Conservation (phyloP, 805 yeast species). For the Candida palmyrensis region DNA sequence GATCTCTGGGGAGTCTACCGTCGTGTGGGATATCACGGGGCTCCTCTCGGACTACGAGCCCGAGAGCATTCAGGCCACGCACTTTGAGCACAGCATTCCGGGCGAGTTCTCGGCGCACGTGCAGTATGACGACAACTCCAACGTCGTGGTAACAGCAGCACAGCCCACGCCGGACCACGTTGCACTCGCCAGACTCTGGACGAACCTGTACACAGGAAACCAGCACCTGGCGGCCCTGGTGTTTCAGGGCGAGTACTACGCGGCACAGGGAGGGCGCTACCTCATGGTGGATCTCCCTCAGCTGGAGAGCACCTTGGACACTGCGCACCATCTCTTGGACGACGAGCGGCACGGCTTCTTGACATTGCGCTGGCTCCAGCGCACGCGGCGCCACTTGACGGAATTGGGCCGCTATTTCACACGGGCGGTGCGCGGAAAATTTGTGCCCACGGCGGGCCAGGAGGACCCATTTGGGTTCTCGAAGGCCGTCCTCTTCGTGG, state of each 20-base stretch:
- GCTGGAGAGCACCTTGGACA: conserved; percentile 19
- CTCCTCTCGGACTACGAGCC: conserved; percentile 5
- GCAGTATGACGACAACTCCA: conserved; percentile 1
- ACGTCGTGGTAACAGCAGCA: not conserved
- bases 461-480: conserved; percentile 26
- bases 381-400: conserved; percentile 27
- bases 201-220: not conserved
- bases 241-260: not conserved
- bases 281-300: conserved; percentile 28
- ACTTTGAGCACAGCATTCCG: not conserved
- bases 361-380: conserved; percentile 20
- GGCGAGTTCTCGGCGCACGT: not conserved
- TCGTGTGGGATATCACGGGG: conserved; percentile 4
- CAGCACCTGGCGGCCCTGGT: not conserved
- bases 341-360: conserved; percentile 15
- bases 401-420: too few relatives aligned
- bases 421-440: too few relatives aligned
- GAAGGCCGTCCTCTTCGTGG: conserved; percentile 26
- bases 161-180: too few relatives aligned
- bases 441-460: conserved; percentile 10
- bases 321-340: conserved; percentile 27
- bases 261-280: conserved; percentile 5
- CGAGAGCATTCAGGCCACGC: not conserved
- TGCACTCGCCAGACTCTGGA: too few relatives aligned
- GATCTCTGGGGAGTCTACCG: conserved; percentile 1